phyloP scores from a whole-genome alignment of 306 rosid species.

The Oemleria cerasiformis region DNA sequence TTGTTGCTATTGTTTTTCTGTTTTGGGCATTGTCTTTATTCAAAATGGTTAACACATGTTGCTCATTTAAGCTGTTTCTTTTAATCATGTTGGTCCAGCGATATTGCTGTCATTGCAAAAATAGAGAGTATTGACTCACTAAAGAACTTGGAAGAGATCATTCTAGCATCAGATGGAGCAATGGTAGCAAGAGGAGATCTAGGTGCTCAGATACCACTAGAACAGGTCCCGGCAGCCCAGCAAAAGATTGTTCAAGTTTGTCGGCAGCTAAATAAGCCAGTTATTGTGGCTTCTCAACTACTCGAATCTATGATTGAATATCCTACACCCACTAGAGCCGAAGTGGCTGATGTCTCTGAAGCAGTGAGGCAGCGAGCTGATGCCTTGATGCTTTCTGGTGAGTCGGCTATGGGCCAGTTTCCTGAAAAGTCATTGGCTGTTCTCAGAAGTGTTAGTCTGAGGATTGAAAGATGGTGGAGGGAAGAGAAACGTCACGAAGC shows the following conservation, averaged over 20 bases:
- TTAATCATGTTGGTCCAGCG: constrained; percentile 47
- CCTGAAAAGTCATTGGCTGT: constrained; percentile 95
- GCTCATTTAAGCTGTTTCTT: constrained; percentile 7
- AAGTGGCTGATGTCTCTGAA: constrained; percentile 99
- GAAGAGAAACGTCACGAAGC: constrained; percentile 88
- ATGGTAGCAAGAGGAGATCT: constrained; percentile 99
- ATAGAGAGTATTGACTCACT: constrained; percentile 95
- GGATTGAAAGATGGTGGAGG: constrained; percentile 99
- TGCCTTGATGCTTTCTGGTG: constrained; percentile 99
- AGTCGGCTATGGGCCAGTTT: constrained; percentile 99
- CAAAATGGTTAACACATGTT: constrained; percentile 14
- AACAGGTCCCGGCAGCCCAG: constrained; percentile 96
- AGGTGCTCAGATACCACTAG: constrained; percentile 97
- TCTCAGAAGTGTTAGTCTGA: constrained; percentile 90
- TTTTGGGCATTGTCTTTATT: neutral
- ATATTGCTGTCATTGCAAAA: constrained; percentile 82
- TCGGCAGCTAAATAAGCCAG: constrained; percentile 93
- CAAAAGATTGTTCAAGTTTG: constrained; percentile 90
- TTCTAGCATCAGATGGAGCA: constrained; percentile 90
- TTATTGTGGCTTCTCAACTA: constrained; percentile 96
- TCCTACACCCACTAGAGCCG: constrained; percentile 98
- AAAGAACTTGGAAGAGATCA: constrained; percentile 93
- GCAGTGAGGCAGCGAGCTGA: constrained; percentile 98
- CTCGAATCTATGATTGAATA: constrained; percentile 99
- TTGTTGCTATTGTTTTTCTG: neutral